Conservation (phyloP, 2,329 filamentous ascomycete genomes). For the Bipolaris bicolor region DNA sequence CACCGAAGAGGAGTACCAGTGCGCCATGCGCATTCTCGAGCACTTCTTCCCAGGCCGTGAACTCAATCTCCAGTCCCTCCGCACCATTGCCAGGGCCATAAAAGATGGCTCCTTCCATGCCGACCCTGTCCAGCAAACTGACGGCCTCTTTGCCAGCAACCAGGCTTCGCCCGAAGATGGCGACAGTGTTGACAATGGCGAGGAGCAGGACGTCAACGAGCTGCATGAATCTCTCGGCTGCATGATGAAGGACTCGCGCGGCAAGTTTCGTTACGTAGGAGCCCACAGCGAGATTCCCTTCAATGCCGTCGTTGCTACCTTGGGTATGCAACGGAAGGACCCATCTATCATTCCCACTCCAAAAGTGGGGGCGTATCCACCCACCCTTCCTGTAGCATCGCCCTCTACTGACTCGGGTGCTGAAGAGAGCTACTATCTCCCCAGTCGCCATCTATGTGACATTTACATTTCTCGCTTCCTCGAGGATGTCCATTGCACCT, state of each 20-base stretch:
- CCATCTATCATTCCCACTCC: slow-evolving; percentile 40
- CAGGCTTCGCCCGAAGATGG: slow-evolving; percentile 33
- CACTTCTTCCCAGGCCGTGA: slow-evolving; percentile 47
- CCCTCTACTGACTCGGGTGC: slow-evolving; percentile 25
- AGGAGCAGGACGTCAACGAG: slow-evolving; percentile 40
- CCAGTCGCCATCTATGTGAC: slow-evolving; percentile 37
- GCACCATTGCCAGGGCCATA: slow-evolving; percentile 43
- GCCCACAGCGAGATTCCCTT: slow-evolving; percentile 48
- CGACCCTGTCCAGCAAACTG: slow-evolving; percentile 31
- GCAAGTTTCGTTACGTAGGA: slow-evolving; percentile 45
- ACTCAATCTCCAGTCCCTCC: slow-evolving; percentile 42
- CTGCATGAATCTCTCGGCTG: slow-evolving; percentile 47
- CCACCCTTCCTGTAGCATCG: slow-evolving; percentile 28
- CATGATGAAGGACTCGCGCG: slow-evolving; percentile 47
- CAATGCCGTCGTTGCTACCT: slow-evolving; percentile 45
- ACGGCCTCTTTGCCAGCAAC: slow-evolving; percentile 30
- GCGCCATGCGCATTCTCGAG: slow-evolving; percentile 46
- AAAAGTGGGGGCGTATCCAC: slow-evolving; percentile 42
- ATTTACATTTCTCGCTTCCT: slow-evolving; percentile 44
- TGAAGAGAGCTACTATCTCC: slow-evolving; percentile 37
- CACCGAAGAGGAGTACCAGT: slow-evolving; percentile 49
- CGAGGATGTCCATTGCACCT: slow-evolving; percentile 45
- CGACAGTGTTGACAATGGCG: slow-evolving; percentile 33
- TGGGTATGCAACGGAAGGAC: slow-evolving; percentile 30
- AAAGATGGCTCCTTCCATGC: slow-evolving; percentile 38